Base-by-base conservation (phyloP, 768 basidiomycete species). In the Tricholomella constricta region DNA sequence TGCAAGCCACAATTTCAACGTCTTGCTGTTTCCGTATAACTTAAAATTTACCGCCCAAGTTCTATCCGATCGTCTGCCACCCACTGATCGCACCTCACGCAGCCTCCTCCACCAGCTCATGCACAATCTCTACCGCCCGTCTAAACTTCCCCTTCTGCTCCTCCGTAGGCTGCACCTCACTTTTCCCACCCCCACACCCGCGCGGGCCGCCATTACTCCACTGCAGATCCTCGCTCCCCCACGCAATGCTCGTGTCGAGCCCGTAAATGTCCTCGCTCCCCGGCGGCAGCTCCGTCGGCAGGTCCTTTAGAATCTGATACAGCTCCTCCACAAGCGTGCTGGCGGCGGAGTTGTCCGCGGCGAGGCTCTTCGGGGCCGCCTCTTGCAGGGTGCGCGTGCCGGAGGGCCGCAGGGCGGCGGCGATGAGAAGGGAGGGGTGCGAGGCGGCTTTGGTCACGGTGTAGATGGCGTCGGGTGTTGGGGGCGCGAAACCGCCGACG, bases 191-290 rank as follows among this genome's bases (percentile, higher is more conserved):
- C 12, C 75, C 78, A 61, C 84, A 85, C 2, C 88, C 88, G 52
- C 76, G 66, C 0, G 85, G 83, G 0, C 80, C 82, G 2, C 81
- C 82, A 62, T 86, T 86, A 36, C 50, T 63, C 88, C 88, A 89
- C 65, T 74, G 58, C 15, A 88, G 64, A 58, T 82, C 79, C 0
- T 80, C 77, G 57, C 78, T 80, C 6, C 70, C 74, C 72, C 81
- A 86, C 6, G 78, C 71, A 55, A 90, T 88, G 66, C 84, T 82
- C 8, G 77, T 85, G 65, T 89, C 76, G 57, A 83, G 56, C 1
- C 84, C 85, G 57, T 92, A 92, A 48, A 91, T 84, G 62, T 92
- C 89, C 66, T 87, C 72, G 40, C 79, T 82, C 2, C 85, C 86
- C 0, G 79, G 78, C 25, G 83, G 80, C 1, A 60, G 42, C 62